Base-by-base conservation (phyloP, 768 basidiomycete genomes). In the Trametes gibbosa region DNA sequence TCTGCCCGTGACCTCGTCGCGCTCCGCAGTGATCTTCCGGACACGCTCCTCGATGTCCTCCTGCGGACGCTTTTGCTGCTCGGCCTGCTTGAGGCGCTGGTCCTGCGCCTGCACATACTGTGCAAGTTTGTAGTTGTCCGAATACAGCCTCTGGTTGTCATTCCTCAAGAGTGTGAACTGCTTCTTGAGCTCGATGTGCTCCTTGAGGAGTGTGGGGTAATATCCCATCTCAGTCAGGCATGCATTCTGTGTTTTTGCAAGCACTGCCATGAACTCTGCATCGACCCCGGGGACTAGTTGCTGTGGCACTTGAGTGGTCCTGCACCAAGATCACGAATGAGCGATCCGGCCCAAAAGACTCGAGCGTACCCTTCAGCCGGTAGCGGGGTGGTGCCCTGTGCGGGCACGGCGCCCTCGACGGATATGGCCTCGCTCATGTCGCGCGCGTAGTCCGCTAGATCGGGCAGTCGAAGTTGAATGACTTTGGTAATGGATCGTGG, bases 191-290 rank as follows among this genome's bases (percentile, higher is more conserved):
- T 63, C 49, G 29, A 70, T 70, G 32, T 83, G 49, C 34, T 69
- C 76, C 46, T 72, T 73, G 4, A 73, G 53, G 58, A 82, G 73
- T 6, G 75, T 72, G 19, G 80, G 76, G 61, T 72, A 73, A 66
- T 81, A 81, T 13, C 80, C 81, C 35, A 68, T 46, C 45, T 69
- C 68, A 7, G 57, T 21, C 24, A 69, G 47, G 56, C 61, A 63
- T n/a, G 49, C 49, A 47, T 69, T 67, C 48, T 64, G 51, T 10
- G 62, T 62, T 23, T 25, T 16, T 13, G 63, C 59, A 13, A 68
- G 47, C 10, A 60, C 34, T 7, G 40, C 39, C 48, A 68, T 55
- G 37, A 65, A 32, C 54, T 51, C 43, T 27, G 41, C 25, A 25
- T 48, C 43, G 39, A 41, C 40, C 21, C 24, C 21, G 42, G 23